Conservation (phyloP, 352 stramenopile genomes). For the Globisporangium megalacanthum region DNA sequence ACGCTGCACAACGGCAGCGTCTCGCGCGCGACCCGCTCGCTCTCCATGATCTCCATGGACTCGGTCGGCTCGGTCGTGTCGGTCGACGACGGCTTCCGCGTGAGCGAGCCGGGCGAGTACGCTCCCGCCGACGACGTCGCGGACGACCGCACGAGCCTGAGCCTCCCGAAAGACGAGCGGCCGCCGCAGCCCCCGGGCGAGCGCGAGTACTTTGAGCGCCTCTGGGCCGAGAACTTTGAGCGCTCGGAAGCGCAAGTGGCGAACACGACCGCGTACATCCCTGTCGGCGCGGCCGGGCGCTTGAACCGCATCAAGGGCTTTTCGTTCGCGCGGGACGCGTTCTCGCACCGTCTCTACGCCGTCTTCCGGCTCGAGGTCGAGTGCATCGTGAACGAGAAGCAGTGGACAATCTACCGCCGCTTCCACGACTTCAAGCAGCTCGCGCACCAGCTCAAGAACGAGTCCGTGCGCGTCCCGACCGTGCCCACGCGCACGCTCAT, state of each 20-base stretch:
- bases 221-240: slow-evolving; percentile 84
- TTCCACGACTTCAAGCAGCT: slow-evolving; percentile 87
- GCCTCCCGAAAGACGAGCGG: slow-evolving; percentile 66
- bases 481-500: slow-evolving; percentile 77
- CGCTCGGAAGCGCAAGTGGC: slow-evolving; percentile 62
- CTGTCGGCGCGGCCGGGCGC: slow-evolving; percentile 50
- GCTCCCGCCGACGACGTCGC: slow-evolving; percentile 20
- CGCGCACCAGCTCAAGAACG: slow-evolving; percentile 74
- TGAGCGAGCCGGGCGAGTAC: slow-evolving; percentile 14
- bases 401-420: slow-evolving; percentile 82
- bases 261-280: slow-evolving; percentile 67
- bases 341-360: slow-evolving; percentile 70
- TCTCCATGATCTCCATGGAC: slow-evolving; percentile 61
- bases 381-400: slow-evolving; percentile 81
- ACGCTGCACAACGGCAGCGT: slow-evolving; percentile 49
- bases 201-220: slow-evolving; percentile 75
- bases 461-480: slow-evolving; percentile 66
- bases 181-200: slow-evolving; percentile 65
- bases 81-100: slow-evolving; percentile 54
- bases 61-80: slow-evolving; percentile 51
- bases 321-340: slow-evolving; percentile 60
- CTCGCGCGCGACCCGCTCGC: slow-evolving; percentile 23
- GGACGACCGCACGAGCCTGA: slow-evolving; percentile 15
- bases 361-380: slow-evolving; percentile 82
- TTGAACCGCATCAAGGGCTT: slow-evolving; percentile 81